Base-by-base conservation (phyloP, 345 rosid species). In the Toxicodendron radicans region DNA sequence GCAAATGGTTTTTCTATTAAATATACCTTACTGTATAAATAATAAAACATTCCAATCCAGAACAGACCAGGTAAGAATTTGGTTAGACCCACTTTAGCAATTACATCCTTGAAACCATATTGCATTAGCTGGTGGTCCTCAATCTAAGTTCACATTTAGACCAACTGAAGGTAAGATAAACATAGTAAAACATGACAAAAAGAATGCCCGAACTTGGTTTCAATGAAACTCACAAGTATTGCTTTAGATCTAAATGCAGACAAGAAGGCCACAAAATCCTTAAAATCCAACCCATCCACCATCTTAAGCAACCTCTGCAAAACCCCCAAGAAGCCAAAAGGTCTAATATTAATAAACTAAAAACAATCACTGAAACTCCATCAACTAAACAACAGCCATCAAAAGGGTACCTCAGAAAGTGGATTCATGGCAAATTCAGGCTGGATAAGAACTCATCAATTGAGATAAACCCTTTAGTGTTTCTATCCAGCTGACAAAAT, bases 371-470 rank as follows among this genome's bases (percentile, higher is more conserved):
- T 17, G 14, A 35, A 48, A 58, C 54, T 59, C 52, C 58, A 53
- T 38, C 35, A 78, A 35, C 14, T n/a, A 45, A 74, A 59, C 33
- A 63, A 0, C 53, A 74, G 27, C 10, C 7, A 23, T 64, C 0
- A 58, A 73, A 64, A 48, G 38, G 64, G 27, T 70, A 91, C 96
- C 90, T 86, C 93, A 73, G 91, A 87, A 20, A 89, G 88, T 13
- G 91, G 93, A 79, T 89, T 91, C 96, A 89, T 89, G 12, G 96
- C 88, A 79, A 89, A 91, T 75, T 89, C 93, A n/a, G 93, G 96
- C 76, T 89, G 0, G 93, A 89, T 62, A 91, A 80, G 76, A 91
- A 87, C 72, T 89, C 93, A 72, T 91, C 96, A 3, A 90, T 85
- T 7, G 93, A 91, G 76, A 91, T 89, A 74, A 87, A 91, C 60